phyloP scores from a whole-genome alignment of 768 basidiomycete species.

The Pisolithus tinctorius region DNA sequence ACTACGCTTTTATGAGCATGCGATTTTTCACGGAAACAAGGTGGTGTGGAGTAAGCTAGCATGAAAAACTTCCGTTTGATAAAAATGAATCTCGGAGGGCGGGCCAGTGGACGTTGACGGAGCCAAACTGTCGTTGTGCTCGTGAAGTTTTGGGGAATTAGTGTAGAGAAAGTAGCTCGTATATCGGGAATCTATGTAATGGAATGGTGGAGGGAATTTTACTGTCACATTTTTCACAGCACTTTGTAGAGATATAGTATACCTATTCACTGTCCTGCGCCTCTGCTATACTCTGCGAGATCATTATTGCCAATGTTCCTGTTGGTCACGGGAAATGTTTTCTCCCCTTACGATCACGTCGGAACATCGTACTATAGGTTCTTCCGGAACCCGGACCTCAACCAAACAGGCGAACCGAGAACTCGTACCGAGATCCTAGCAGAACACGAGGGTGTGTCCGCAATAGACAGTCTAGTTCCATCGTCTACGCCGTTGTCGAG shows the following conservation, averaged over 20 bases:
- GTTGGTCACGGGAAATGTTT: conserved; percentile 37
- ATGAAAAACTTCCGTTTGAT: conserved; percentile 34
- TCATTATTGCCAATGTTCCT: conserved; percentile 41
- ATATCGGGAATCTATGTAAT: conserved; percentile 49
- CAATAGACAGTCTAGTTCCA: neutral
- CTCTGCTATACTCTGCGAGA: conserved; percentile 34
- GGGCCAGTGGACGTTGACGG: neutral
- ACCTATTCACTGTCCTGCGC: conserved; percentile 27
- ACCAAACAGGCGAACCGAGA: conserved; percentile 23
- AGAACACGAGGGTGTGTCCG: conserved; percentile 13
- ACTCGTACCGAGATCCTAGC: conserved; percentile 31
- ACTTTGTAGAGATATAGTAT: neutral
- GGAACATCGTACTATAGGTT: conserved; percentile 1
- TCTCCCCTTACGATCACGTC: conserved; percentile 41
- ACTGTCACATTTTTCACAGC: neutral
- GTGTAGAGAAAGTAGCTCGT: conserved; percentile 50
- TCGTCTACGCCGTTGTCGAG: neutral
- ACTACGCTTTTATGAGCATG: too few relatives aligned
- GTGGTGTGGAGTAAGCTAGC: conserved; percentile 70
- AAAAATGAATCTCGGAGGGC: neutral
- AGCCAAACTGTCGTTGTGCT: conserved; percentile 16
- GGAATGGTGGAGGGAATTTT: neutral
- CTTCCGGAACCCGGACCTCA: conserved; percentile 24
- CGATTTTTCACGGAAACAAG: too few relatives aligned
- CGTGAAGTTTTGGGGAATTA: conserved; percentile 48